Conservation (phyloP, 73 alveolate species). For the Tetrahymena malaccensis region DNA sequence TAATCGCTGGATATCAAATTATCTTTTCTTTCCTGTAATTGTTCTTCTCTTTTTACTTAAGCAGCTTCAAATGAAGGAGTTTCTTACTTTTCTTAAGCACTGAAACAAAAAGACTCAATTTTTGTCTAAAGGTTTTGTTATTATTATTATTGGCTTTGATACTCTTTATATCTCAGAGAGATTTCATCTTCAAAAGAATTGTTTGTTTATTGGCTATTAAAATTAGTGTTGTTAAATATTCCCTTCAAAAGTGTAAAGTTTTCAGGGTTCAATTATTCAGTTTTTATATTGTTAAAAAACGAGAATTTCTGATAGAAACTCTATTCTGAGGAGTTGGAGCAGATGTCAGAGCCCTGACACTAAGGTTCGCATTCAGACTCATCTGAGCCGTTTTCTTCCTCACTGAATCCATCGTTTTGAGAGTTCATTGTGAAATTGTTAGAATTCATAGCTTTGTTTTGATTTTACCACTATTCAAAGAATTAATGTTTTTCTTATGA, state of each 20-base stretch:
- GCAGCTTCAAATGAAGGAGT: neutral
- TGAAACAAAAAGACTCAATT: neutral
- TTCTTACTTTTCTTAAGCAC: neutral
- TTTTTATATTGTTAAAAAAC: neutral
- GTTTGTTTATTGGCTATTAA: neutral
- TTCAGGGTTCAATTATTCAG: neutral
- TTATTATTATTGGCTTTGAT: neutral
- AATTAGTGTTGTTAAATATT: neutral
- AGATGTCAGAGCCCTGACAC: neutral
- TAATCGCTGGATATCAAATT: neutral
- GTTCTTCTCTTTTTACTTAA: neutral
- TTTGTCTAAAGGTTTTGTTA: neutral
- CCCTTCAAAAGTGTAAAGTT: neutral
- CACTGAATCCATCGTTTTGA: neutral
- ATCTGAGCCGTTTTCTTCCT: neutral
- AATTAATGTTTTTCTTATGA: neutral
- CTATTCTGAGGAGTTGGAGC: neutral
- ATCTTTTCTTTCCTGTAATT: neutral
- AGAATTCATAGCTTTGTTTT: neutral
- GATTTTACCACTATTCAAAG: neutral
- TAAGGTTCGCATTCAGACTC: neutral
- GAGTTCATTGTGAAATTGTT: neutral
- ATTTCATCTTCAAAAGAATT: neutral
- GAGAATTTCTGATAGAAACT: neutral
- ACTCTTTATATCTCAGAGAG: neutral